Conservation (phyloP, 2,329 filamentous ascomycete genomes). For the Xylaria sp. region DNA sequence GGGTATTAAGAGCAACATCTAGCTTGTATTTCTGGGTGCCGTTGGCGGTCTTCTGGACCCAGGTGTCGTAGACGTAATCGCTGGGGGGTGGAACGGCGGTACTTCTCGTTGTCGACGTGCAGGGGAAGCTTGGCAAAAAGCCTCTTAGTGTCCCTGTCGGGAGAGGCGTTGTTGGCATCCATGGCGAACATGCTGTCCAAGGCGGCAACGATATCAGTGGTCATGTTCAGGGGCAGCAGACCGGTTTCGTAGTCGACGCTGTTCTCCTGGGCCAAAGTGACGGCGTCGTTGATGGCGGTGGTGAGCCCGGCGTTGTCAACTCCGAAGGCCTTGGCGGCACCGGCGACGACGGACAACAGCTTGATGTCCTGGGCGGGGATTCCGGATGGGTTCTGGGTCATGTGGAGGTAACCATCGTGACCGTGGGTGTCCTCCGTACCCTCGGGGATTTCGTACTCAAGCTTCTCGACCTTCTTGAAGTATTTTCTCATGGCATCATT, state of each 20-base stretch:
- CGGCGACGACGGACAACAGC: slow-evolving; percentile 31
- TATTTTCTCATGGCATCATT: slow-evolving; percentile 36
- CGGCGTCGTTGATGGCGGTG: slow-evolving; percentile 21
- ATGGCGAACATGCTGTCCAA: slow-evolving; percentile 44
- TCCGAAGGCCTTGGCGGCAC: slow-evolving; percentile 31
- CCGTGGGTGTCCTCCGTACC: slow-evolving; percentile 46
- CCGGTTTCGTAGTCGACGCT: slow-evolving; percentile 30
- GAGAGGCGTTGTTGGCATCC: slow-evolving; percentile 53
- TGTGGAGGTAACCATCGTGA: slow-evolving; percentile 35
- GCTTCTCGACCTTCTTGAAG: slow-evolving; percentile 37
- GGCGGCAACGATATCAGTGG: slow-evolving; percentile 22
- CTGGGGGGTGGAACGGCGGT: slow-evolving; percentile 58
- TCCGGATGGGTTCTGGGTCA: slow-evolving; percentile 24
- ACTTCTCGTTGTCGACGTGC: slow-evolving; percentile 55
- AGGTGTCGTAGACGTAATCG: slow-evolving; percentile 50
- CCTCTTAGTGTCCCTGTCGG: slow-evolving; percentile 49
- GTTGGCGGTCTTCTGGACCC: slow-evolving; percentile 41
- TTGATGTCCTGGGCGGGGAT: slow-evolving; percentile 31
- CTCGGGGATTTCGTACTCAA: slow-evolving; percentile 40
- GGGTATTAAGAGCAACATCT: slow-evolving; percentile 56
- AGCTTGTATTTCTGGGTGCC: slow-evolving; percentile 61
- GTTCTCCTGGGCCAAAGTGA: slow-evolving; percentile 17
- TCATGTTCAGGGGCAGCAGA: slow-evolving; percentile 32
- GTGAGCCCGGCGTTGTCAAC: slow-evolving; percentile 19
- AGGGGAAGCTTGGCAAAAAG: slow-evolving; percentile 59